Evolutionary conservation across 2,329 filamentous ascomycete species (phyloP).

Genomic region (Boeremia lycopersici): DNA sequence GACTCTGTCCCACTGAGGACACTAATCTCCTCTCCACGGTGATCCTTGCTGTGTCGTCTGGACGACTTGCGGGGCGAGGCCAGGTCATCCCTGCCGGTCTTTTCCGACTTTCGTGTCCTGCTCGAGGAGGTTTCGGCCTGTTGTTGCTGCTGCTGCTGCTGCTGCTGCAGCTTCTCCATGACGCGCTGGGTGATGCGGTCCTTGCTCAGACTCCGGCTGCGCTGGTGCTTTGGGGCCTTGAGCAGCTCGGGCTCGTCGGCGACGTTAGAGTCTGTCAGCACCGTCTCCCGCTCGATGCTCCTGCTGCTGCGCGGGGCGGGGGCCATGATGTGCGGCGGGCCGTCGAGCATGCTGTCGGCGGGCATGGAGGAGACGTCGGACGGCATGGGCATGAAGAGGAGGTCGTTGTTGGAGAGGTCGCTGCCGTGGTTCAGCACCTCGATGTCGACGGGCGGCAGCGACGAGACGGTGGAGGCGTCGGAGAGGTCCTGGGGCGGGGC

Average conservation of each 20-base stretch:
- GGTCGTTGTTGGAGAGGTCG: conserved; percentile 68
- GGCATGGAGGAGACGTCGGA: conserved; percentile 90
- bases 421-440: conserved; percentile 77
- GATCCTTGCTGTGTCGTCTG: conserved; percentile 52
- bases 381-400: conserved; percentile 68
- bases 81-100: conserved; percentile 37
- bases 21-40: conserved; percentile 51
- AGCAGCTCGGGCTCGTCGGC: conserved; percentile 44
- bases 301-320: conserved; percentile 57
- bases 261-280: conserved; percentile 28
- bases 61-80: conserved; percentile 41
- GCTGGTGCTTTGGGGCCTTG: conserved; percentile 63
- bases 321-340: conserved; percentile 53
- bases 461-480: conserved; percentile 78
- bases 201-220: conserved; percentile 68
- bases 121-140: conserved; percentile 52
- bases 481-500: conserved; percentile 61
- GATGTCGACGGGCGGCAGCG: conserved; percentile 78
- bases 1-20: conserved; percentile 61
- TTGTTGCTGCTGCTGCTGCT: conserved; percentile 60
- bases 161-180: conserved; percentile 67
- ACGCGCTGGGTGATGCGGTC: conserved; percentile 72
- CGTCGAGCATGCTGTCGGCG: conserved; percentile 72
- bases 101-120: conserved; percentile 27
- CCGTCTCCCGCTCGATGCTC: conserved; percentile 54